Percentiles rank a stretch among this genome's conserved stretches.
Conservation (phyloP, 805 yeast genomes). For the Priceomyces fermenticarens region DNA sequence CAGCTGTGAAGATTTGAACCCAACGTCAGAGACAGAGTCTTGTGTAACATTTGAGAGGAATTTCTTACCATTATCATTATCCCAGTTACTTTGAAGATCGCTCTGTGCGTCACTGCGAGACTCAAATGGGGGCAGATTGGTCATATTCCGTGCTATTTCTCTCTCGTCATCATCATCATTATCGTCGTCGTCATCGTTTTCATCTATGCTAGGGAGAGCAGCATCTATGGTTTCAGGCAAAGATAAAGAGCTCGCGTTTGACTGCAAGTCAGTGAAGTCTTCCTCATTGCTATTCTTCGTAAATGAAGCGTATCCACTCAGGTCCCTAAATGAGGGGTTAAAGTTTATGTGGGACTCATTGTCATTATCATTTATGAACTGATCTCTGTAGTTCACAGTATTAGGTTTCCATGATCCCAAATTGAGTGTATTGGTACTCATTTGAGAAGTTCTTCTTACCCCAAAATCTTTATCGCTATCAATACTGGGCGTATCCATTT, state of each 20-base stretch:
- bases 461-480: constrained; percentile 7
- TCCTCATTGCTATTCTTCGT: constrained; percentile 25
- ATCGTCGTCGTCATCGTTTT: constrained; percentile 22
- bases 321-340: constrained; percentile 14
- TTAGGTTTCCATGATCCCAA: constrained; percentile 62
- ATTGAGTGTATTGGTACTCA: constrained; percentile 36
- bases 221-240: constrained; percentile 42
- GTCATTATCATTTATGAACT: constrained; percentile 44
- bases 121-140: too few relatives aligned
- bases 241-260: constrained; percentile 26
- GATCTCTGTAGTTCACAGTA: constrained; percentile 47
- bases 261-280: constrained; percentile 13
- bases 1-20: too few relatives aligned
- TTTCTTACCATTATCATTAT: too few relatives aligned
- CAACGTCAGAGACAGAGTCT: too few relatives aligned
- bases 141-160: too few relatives aligned
- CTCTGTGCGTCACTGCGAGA: too few relatives aligned
- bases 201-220: constrained; percentile 34
- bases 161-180: constrained; percentile 5
- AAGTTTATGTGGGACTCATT: constrained; percentile 33
- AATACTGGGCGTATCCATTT: constrained; percentile 2
- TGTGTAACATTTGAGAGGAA: too few relatives aligned
- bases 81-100: too few relatives aligned
- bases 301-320: constrained; percentile 27
- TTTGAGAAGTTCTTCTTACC: constrained; percentile 31